phyloP scores from a whole-genome alignment of 169 alveolate species.

The Plasmodium gonderi region DNA sequence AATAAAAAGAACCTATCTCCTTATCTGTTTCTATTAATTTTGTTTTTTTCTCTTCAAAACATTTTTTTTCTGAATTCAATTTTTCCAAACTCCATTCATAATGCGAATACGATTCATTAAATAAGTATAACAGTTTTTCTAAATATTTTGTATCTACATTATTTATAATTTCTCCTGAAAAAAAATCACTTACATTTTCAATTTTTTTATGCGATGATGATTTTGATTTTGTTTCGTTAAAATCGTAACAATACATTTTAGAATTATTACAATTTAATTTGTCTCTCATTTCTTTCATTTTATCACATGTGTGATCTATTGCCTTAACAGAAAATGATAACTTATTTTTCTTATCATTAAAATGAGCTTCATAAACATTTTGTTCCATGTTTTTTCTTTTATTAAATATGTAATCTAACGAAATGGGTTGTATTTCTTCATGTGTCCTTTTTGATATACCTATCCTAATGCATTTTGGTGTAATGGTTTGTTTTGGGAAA shows the following conservation, averaged over 20 bases:
- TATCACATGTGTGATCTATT: slow-evolving; percentile 16
- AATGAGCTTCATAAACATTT: slow-evolving; percentile 30
- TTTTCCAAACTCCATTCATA: slow-evolving; percentile 71
- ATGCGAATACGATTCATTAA: slow-evolving; percentile 66
- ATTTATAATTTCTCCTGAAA: slow-evolving; percentile 49
- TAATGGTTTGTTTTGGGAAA: slow-evolving; percentile 29
- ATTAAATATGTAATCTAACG: slow-evolving; percentile 72
- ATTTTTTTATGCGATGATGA: slow-evolving; percentile 10
- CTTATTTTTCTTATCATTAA: slow-evolving; percentile 32
- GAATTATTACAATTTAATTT: slow-evolving; percentile 16
- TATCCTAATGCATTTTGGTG: slow-evolving; percentile 68
- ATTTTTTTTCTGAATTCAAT: slow-evolving; percentile 36
- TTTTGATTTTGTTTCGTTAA: slow-evolving; percentile 12
- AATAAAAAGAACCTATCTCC: slow-evolving; percentile 58
- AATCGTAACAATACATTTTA: slow-evolving; percentile 37
- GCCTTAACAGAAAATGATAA: slow-evolving; percentile 21
- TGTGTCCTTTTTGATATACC: slow-evolving; percentile 63
- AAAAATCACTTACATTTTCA: slow-evolving; percentile 33
- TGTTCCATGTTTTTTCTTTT: slow-evolving; percentile 42
- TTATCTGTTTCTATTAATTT: slow-evolving; percentile 51
- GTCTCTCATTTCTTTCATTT: slow-evolving; percentile 49
- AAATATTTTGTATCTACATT: slow-evolving; percentile 59
- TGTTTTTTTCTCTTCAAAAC: slow-evolving; percentile 27
- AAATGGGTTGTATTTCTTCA: slow-evolving; percentile 72
- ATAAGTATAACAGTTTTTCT: slow-evolving; percentile 61